Base-by-base conservation (phyloP, 2,329 filamentous ascomycete species). In the Epichloe sp. region DNA sequence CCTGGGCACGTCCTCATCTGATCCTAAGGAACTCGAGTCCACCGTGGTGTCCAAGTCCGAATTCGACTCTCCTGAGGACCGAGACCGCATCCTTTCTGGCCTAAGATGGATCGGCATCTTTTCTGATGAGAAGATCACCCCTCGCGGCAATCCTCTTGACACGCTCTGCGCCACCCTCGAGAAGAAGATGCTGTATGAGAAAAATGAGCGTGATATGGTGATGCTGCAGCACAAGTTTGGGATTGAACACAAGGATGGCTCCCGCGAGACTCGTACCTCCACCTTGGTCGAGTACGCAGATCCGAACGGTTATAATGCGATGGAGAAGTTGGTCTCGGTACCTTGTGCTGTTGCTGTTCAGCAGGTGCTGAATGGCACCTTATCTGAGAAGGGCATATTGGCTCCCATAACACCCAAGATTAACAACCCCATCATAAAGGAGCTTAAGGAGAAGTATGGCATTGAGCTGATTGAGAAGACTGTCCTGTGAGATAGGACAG, bases 151-250 rank as follows among this genome's bases (percentile, higher is more conserved):
- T 73, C 85, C 88, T 4, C 78, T 95, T 23, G 90, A 95, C 68
- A 91, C 86, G n/a, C 80, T 95, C 40, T 95, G 89, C 72, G 88
- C 87, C 35, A 86, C 82, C 3, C 79, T 95, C 34, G 88, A 95
- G 75, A 72, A 86, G 75, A 95, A 94, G 81, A 94, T 95, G 87
- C 79, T 86, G 69, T 95, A 84, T 68, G 85, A 79, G 63, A 75
- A 85, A 60, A 84, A 78, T 54, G 88, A 95, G 79, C 83, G 89
- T 53, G 89, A 95, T 68, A 74, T 94, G 58, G 86, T 93, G 57
- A 80, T 86, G 45, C 77, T 88, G 35, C 85, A 88, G 72, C 85
- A 88, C 74, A 84, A 81, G 72, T 94, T 95, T 66, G 82, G 83
- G 65, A 87, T 95, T 58, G 86, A 93, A 75, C 47, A 49, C 47